Conservation (phyloP, 2,329 filamentous ascomycete genomes). For the Chrysoporthe austroafricana region DNA sequence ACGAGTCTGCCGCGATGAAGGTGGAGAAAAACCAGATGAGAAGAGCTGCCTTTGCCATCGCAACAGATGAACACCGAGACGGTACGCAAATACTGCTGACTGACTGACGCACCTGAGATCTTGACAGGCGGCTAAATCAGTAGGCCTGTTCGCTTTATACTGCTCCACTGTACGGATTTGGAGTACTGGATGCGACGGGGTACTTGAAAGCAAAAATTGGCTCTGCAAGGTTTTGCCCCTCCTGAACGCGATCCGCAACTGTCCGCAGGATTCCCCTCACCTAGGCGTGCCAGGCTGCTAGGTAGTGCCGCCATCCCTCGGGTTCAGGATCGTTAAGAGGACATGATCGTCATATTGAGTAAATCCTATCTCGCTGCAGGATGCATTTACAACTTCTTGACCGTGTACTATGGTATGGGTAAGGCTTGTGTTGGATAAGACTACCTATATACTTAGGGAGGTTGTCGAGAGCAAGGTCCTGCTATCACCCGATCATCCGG, state of each 20-base stretch:
- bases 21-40: constrained; percentile 30
- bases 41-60: constrained; percentile 22
- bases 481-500: neutral
- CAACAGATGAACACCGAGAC: neutral
- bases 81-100: neutral
- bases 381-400: neutral
- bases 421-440: neutral
- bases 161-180: neutral
- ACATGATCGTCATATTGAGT: neutral
- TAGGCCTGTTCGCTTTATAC: constrained; percentile 8
- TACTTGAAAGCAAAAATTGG: neutral
- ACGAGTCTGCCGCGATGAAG: constrained; percentile 23
- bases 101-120: neutral
- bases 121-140: neutral
- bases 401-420: neutral
- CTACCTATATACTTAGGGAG: neutral
- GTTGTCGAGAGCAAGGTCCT: neutral
- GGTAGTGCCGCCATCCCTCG: neutral
- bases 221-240: neutral
- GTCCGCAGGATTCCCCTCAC: constrained; percentile 19
- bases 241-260: neutral
- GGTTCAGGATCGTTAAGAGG: neutral
- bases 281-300: neutral
- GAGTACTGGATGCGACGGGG: neutral
- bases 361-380: neutral